These are phyloP conservation scores for Podila epigama DNA, from an alignment of 192 early-diverging fungal genomes.

Conservation along the genomic window DNA sequence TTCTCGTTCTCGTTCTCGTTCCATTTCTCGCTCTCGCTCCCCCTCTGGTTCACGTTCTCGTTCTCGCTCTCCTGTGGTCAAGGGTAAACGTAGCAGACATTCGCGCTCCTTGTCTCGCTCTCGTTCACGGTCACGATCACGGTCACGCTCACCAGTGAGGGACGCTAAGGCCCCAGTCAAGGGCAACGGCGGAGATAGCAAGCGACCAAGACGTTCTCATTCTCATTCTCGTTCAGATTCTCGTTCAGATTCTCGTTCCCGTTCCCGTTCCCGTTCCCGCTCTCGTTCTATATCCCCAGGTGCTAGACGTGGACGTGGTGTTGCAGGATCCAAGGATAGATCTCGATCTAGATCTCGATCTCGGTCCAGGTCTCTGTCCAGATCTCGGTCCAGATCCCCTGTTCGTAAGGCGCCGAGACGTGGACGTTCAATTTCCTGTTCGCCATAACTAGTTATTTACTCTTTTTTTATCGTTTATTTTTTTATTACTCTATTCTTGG, in stretches of 20 bases:
- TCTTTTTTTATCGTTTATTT: too few relatives aligned
- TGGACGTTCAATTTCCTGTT: not conserved
- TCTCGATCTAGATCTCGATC: conserved; percentile 20
- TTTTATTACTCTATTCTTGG: too few relatives aligned
- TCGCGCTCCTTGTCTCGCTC: not conserved
- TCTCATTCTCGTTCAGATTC: conserved; percentile 34
- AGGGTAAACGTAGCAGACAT: not conserved
- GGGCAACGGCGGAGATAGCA: not conserved
- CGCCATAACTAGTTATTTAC: too few relatives aligned
- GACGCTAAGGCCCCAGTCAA: not conserved
- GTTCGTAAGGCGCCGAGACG: not conserved
- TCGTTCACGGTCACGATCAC: conserved; percentile 1
- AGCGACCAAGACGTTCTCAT: not conserved
- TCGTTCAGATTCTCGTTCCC: conserved; percentile 6
- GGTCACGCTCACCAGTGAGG: not conserved
- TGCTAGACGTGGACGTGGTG: conserved; percentile 3
- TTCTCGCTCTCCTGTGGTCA: not conserved
- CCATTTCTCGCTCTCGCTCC: conserved; percentile 1
- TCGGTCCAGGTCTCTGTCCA: conserved; percentile 6
- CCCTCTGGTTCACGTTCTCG: conserved; percentile 10
- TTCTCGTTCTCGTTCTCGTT: conserved; percentile 3
- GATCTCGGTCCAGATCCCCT: not conserved
- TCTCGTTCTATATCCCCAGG: conserved; percentile 9
- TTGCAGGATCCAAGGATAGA: not conserved
- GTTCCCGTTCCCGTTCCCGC: conserved; percentile 32